Evolutionary conservation across 129 eudicot species (phyloP), one percentile per base, ranked within the genome.

Genomic region (Chrysanthemum lavandulifolium): DNA sequence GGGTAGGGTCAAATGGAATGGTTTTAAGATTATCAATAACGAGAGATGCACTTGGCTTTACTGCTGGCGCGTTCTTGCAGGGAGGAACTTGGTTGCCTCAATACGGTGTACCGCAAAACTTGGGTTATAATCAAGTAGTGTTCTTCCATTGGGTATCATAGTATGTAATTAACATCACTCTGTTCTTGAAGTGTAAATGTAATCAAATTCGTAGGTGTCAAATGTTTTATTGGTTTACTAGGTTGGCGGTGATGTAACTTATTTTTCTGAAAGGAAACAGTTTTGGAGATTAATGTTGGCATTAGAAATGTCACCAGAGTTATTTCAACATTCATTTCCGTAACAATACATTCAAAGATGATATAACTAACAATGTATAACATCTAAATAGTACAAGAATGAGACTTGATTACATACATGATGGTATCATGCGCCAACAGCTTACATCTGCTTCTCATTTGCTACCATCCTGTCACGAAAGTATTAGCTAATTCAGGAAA

Each of bases 51-150:
- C 25, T 49, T 4, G 67, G 62, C 25, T 82, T 78, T 72, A 82
- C 86, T 0, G 82, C 80, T 1, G 79, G 73, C 53, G 48, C 77
- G 3, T 82, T 82, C 80, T 61, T 82, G 11, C 25, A 27, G 15
- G 81, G 61, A 10, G 73, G 77, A 54, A 6, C 70, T 40, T 82
- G 86, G 86, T 29, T 82, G 71, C 80, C 79, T 45, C 82, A 78
- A 50, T 54, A 47, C 5, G 80, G 86, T 63, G 62, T 78, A 23
- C 70, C 73, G 81, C 67, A 31, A 64, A 55, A 62, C 86, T 74
- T 60, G 83, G 86, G 68, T 53, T 78, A 56, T 78, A 60, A 68
- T 71, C 13, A 8, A 16, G 45, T 67, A 76, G 74, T 12, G 16
- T 47, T 67, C 62, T 58, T 57, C 61, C 40, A n/a, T 71, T 71